Evolutionary conservation across 2,329 filamentous ascomycete species (phyloP).

Genomic region (Chaetomium sp.): DNA sequence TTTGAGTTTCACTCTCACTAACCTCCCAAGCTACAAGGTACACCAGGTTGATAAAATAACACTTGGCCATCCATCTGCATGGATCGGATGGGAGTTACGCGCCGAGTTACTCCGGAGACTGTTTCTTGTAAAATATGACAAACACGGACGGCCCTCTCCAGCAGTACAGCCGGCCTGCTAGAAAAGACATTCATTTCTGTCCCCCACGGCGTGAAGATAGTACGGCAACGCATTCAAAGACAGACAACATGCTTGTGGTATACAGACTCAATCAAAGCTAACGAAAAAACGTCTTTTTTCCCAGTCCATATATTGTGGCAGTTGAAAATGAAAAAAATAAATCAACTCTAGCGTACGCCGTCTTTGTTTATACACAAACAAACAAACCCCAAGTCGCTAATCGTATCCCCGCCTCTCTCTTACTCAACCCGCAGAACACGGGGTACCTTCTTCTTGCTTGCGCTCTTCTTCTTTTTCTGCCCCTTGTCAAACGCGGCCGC

Average conservation of each 20-base stretch:
- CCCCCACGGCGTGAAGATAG: too few species aligned
- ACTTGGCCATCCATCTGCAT: too few species aligned
- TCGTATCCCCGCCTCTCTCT: slow-evolving; percentile 7
- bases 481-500: slow-evolving; percentile 67
- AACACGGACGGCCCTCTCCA: too few species aligned
- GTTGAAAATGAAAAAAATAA: slow-evolving; percentile 3
- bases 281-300: slow-evolving; percentile 3
- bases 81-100: too few species aligned
- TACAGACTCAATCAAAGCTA: slow-evolving; percentile 11
- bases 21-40: too few species aligned
- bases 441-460: slow-evolving; percentile 63
- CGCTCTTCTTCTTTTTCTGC: slow-evolving; percentile 72
- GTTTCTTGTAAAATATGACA: too few species aligned
- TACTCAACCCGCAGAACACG: slow-evolving; percentile 68
- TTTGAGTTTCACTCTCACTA: too few species aligned
- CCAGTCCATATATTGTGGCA: slow-evolving; percentile 11
- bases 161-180: too few species aligned
- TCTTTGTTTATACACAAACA: slow-evolving; percentile 15
- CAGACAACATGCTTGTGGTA: slow-evolving; percentile 13
- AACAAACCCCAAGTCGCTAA: too few species aligned
- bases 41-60: too few species aligned
- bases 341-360: slow-evolving; percentile 12
- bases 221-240: not conserved
- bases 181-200: too few species aligned
- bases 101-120: too few species aligned